These are phyloP conservation scores for Xylaria polymorpha DNA, from an alignment of 2,329 filamentous ascomycete species.

Conservation along the genomic window DNA sequence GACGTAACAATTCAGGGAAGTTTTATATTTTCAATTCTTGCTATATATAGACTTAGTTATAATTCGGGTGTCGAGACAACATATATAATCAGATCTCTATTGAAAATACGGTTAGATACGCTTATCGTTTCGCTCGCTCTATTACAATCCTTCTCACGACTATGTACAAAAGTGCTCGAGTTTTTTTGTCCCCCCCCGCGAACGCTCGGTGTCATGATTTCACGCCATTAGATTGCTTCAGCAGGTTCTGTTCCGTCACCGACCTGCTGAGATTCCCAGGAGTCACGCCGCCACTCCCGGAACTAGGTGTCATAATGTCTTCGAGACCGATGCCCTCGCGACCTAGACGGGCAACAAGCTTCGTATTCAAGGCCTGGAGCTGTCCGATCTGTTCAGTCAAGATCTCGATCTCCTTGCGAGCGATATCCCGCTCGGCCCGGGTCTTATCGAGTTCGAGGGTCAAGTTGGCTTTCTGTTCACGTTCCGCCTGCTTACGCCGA, in stretches of 20 bases:
- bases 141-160: no score
- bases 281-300: constrained; percentile 14
- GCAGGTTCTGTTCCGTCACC: constrained; percentile 14
- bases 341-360: constrained; percentile 66
- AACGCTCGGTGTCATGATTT: constrained; percentile 11
- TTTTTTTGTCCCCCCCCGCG: neutral
- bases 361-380: constrained; percentile 70
- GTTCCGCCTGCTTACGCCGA: constrained; percentile 62
- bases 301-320: neutral
- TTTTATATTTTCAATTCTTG: no score
- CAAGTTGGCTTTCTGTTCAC: constrained; percentile 63
- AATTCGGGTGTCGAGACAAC: no score
- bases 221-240: neutral
- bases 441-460: constrained; percentile 64
- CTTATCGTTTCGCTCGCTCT: no score
- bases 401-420: constrained; percentile 64
- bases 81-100: no score
- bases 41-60: no score
- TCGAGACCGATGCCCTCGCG: constrained; percentile 50
- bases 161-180: neutral
- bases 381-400: constrained; percentile 67
- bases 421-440: constrained; percentile 64
- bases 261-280: neutral
- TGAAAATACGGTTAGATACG: no score
- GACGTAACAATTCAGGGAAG: no score